Evolutionary conservation across 495 filamentous ascomycete genomes (phyloP).

Genomic region (Monascus purpureus): DNA sequence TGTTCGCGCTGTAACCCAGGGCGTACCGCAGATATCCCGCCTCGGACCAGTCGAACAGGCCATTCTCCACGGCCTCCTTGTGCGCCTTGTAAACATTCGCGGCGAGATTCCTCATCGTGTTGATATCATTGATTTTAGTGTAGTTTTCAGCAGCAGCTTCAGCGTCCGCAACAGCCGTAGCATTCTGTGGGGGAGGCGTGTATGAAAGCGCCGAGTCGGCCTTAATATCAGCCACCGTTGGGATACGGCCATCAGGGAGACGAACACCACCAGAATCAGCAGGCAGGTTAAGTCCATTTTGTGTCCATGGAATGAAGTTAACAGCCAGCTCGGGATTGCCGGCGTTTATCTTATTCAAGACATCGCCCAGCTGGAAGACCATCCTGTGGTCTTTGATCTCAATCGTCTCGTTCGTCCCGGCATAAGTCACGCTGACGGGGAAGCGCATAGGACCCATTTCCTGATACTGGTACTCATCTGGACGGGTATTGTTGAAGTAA

Average conservation of each 20-base stretch:
- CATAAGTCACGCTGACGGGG: conserved; percentile 24
- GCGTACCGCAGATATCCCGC: conserved; percentile 14
- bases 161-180: too few relatives aligned
- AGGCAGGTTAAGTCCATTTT: conserved; percentile 38
- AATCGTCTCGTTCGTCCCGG: conserved; percentile 34
- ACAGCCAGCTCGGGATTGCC: conserved; percentile 34
- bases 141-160: too few relatives aligned
- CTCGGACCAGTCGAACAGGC: conserved; percentile 15
- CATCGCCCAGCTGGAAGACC: conserved; percentile 43
- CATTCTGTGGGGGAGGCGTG: conserved; percentile 2
- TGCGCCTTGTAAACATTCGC: conserved; percentile 11
- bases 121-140: conserved; percentile 6
- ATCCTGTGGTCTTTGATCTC: conserved; percentile 40
- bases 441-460: conserved; percentile 64
- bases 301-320: conserved; percentile 51
- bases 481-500: conserved; percentile 40
- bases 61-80: conserved; percentile 11
- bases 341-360: conserved; percentile 42
- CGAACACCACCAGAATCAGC: conserved; percentile 35
- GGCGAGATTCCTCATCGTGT: conserved; percentile 11
- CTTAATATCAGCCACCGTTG: conserved; percentile 18
- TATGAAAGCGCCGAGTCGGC: conserved; percentile 11
- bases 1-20: conserved; percentile 11
- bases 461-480: too few relatives aligned
- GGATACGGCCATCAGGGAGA: conserved; percentile 30